phyloP scores from a whole-genome alignment of 2,329 filamentous ascomycete species.

The Pseudocercospora macadamiae region DNA sequence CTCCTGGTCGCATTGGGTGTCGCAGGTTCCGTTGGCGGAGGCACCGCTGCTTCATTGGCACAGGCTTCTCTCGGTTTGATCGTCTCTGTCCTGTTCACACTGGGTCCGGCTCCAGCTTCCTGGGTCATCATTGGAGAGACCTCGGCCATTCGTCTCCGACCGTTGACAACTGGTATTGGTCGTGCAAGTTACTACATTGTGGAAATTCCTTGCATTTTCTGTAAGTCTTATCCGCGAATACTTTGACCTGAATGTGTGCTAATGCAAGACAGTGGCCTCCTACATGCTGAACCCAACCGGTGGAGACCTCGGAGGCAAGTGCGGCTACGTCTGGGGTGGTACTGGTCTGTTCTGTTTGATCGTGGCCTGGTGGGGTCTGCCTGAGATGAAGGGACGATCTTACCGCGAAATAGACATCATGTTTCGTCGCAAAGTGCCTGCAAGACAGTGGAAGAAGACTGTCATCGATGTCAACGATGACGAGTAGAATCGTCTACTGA shows the following conservation, averaged over 20 bases:
- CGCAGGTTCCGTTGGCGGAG: conserved; percentile 54
- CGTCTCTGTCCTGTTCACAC: conserved; percentile 66
- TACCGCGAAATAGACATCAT: conserved; percentile 66
- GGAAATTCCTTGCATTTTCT: conserved; percentile 69
- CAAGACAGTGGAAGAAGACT: conserved; percentile 61
- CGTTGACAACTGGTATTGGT: conserved; percentile 67
- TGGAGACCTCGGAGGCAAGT: conserved; percentile 51
- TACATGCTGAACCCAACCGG: conserved; percentile 63
- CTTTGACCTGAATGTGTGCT: too few relatives aligned
- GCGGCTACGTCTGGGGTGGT: conserved; percentile 63
- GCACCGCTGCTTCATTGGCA: conserved; percentile 51
- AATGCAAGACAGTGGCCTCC: conserved; percentile 11
- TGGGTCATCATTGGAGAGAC: conserved; percentile 71
- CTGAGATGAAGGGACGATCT: conserved; percentile 61
- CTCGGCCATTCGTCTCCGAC: conserved; percentile 65
- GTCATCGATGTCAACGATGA: conserved; percentile 63
- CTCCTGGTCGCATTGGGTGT: conserved; percentile 64
- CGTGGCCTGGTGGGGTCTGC: conserved; percentile 53
- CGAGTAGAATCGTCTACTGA: too few relatives aligned
- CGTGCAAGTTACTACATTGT: conserved; percentile 66
- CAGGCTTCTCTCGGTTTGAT: conserved; percentile 67
- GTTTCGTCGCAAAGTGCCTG: conserved; percentile 57
- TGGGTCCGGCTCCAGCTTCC: conserved; percentile 65
- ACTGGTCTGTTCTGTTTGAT: conserved; percentile 60
- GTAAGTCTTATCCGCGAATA: not conserved